A percentile compares a stretch with the other conserved stretches of the same genome.
These are phyloP conservation scores for Annona squamosa DNA, from an alignment of 164 flowering plant species.

Conservation along the genomic window DNA sequence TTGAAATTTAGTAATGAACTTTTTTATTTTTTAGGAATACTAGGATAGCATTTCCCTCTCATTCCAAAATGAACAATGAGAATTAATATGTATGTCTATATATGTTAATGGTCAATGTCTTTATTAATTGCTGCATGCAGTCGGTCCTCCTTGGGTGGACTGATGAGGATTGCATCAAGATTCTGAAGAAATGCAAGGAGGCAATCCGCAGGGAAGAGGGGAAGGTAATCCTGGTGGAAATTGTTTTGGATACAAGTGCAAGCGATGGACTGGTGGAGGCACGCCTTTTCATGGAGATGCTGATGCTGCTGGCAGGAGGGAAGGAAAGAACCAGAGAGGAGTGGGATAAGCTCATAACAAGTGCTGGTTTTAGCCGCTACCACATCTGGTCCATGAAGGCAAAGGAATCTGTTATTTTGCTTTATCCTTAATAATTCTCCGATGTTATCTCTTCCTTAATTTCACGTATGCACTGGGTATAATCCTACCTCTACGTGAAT, in stretches of 20 bases:
- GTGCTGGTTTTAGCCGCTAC: conserved; percentile 3
- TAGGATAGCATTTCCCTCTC: too few species aligned
- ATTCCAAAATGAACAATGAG: too few species aligned
- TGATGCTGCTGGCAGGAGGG: conserved; percentile 9
- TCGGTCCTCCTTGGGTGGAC: neutral
- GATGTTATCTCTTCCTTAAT: too few species aligned
- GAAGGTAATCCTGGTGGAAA: conserved; percentile 4
- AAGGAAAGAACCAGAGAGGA: conserved; percentile 13
- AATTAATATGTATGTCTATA: too few species aligned
- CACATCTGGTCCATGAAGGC: neutral
- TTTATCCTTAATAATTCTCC: neutral
- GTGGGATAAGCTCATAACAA: conserved; percentile 5
- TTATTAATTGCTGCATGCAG: neutral
- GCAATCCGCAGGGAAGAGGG: conserved; percentile 6
- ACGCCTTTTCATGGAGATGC: conserved; percentile 7
- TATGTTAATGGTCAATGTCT: too few species aligned
- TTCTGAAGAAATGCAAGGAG: conserved; percentile 7
- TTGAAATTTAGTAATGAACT: too few species aligned
- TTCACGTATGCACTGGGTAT: too few species aligned
- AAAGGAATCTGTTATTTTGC: conserved; percentile 6
- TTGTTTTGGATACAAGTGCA: neutral
- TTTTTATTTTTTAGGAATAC: too few species aligned
- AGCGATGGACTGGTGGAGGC: neutral
- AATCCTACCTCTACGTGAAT: too few species aligned
- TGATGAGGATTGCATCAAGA: conserved; percentile 8